These are phyloP conservation scores for Starmerella ratchasimensis DNA, from an alignment of 805 yeast genomes.

Conservation along the genomic window DNA sequence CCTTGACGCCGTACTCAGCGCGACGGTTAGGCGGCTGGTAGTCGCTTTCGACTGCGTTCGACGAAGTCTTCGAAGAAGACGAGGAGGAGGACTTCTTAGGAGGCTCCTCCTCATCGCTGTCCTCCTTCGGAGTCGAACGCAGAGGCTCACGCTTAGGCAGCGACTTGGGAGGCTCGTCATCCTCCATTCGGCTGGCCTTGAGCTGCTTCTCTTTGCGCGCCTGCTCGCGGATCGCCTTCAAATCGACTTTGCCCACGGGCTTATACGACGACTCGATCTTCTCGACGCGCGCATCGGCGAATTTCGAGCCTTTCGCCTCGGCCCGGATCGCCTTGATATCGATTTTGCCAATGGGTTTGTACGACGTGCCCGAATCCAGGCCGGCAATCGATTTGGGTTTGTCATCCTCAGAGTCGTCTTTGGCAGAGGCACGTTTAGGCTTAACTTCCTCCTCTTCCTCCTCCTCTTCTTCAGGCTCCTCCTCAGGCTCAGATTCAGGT, in stretches of 20 bases:
- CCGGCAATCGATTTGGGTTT: conserved; percentile 11
- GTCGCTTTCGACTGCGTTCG: background rate
- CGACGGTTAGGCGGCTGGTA: background rate
- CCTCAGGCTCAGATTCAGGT: conserved; percentile 21
- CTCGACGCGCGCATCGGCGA: conserved; percentile 25
- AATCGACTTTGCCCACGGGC: conserved; percentile 50
- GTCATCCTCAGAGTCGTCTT: conserved; percentile 2
- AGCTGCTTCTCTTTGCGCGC: conserved; percentile 22
- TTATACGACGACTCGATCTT: conserved; percentile 38
- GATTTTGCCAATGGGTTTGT: conserved; percentile 27
- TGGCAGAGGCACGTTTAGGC: no score
- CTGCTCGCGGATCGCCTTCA: conserved; percentile 31
- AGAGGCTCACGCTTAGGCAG: background rate
- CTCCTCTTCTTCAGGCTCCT: background rate
- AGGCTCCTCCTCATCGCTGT: background rate
- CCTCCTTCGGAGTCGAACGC: background rate
- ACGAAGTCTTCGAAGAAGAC: no score
- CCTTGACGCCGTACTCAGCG: background rate
- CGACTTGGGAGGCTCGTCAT: background rate
- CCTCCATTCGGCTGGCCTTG: conserved; percentile 5
- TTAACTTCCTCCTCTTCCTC: background rate
- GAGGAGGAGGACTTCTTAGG: background rate
- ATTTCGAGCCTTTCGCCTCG: conserved; percentile 21
- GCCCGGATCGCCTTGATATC: conserved; percentile 25
- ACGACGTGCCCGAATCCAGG: conserved; percentile 21